Conservation (phyloP, 352 stramenopile genomes). For the Phytophthora gonapodyides region DNA sequence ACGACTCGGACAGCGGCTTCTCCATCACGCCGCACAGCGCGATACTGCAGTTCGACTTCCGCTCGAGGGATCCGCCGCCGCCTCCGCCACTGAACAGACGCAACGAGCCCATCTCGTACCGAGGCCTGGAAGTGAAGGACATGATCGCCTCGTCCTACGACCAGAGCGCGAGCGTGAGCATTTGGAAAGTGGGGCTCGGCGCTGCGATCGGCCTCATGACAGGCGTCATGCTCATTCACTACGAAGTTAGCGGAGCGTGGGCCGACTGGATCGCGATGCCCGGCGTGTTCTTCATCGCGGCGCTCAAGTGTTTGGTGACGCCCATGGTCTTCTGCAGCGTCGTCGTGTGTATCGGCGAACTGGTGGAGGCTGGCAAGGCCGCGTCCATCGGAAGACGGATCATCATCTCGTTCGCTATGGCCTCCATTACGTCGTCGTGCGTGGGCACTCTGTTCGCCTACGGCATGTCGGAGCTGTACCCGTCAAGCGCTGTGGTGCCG, state of each 20-base stretch:
- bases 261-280: conserved; percentile 62
- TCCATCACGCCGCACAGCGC: conserved; percentile 37
- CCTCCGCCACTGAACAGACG: conserved; percentile 11
- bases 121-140: conserved; percentile 47
- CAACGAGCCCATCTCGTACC: conserved; percentile 20
- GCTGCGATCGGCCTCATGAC: conserved; percentile 50
- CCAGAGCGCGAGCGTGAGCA: conserved; percentile 42
- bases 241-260: conserved; percentile 36
- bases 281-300: conserved; percentile 63
- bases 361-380: conserved; percentile 60
- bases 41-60: conserved; percentile 38
- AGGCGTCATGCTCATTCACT: conserved; percentile 48
- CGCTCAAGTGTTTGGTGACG: conserved; percentile 70
- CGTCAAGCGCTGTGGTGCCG: conserved; percentile 31
- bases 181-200: conserved; percentile 53
- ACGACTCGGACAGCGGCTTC: conserved; percentile 40
- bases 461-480: conserved; percentile 45
- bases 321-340: conserved; percentile 75
- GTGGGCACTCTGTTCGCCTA: conserved; percentile 51
- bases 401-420: conserved; percentile 45
- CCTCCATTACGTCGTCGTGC: conserved; percentile 54
- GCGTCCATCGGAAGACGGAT: conserved; percentile 57
- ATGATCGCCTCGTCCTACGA: conserved; percentile 58
- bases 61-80: conserved; percentile 23
- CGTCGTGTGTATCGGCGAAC: conserved; percentile 60